These are phyloP conservation scores for Candida yuanshanica DNA, from an alignment of 805 yeast species.

Conservation along the genomic window DNA sequence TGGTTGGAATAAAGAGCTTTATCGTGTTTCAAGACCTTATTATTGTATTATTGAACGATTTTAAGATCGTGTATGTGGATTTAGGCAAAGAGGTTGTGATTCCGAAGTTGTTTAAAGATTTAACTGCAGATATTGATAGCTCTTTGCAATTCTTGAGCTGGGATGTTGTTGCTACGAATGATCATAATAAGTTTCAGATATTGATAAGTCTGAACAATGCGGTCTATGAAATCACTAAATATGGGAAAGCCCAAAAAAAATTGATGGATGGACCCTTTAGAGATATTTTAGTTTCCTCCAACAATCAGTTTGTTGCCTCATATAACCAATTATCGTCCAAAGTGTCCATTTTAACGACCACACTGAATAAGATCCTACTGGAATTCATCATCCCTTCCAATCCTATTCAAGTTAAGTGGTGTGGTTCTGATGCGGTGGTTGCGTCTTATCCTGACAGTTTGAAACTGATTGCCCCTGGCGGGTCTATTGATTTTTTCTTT, in stretches of 20 bases:
- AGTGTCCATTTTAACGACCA: slow-evolving; percentile 45
- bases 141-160: slow-evolving; percentile 13
- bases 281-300: slow-evolving; percentile 43
- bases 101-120: slow-evolving; percentile 19
- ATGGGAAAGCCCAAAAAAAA: slow-evolving; percentile 20
- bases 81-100: slow-evolving; percentile 30
- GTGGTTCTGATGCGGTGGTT: slow-evolving; percentile 78
- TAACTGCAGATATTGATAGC: slow-evolving; percentile 3
- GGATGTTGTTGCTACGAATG: slow-evolving; percentile 15
- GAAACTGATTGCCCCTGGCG: slow-evolving; percentile 66
- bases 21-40: slow-evolving; percentile 39
- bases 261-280: slow-evolving; percentile 44
- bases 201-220: slow-evolving; percentile 9
- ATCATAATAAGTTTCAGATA: slow-evolving; percentile 12
- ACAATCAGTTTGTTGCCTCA: slow-evolving; percentile 48
- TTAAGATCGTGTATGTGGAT: slow-evolving; percentile 35
- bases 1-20: slow-evolving; percentile 28
- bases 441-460: slow-evolving; percentile 57
- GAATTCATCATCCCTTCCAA: slow-evolving; percentile 22
- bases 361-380: slow-evolving; percentile 21
- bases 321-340: slow-evolving; percentile 35
- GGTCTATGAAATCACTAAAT: slow-evolving; percentile 6
- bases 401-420: slow-evolving; percentile 64
- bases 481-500: slow-evolving; percentile 46
- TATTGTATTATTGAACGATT: slow-evolving; percentile 35